These are phyloP conservation scores for Suillus discolor DNA, from an alignment of 768 basidiomycete species.

Conservation along the genomic window DNA sequence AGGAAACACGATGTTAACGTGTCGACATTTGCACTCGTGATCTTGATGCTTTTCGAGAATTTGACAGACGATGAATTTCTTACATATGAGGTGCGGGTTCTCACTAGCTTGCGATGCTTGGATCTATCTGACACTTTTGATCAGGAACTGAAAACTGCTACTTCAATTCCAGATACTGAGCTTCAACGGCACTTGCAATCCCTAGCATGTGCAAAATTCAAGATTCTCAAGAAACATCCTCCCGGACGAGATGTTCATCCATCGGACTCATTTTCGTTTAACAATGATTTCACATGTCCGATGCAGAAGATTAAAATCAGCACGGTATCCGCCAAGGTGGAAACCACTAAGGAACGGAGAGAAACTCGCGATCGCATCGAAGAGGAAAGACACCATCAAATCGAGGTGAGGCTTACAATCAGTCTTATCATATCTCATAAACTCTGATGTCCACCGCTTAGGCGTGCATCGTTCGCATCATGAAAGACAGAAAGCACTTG, in stretches of 20 bases:
- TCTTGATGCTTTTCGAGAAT: slow-evolving; percentile 86
- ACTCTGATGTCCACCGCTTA: slow-evolving; percentile 34
- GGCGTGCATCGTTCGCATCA: slow-evolving; percentile 97
- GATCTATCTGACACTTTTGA: neutral
- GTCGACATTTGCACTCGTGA: slow-evolving; percentile 84
- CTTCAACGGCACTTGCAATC: slow-evolving; percentile 94
- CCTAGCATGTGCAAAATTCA: slow-evolving; percentile 92
- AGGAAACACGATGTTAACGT: slow-evolving; percentile 90
- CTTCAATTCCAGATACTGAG: slow-evolving; percentile 73
- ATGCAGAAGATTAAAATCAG: slow-evolving; percentile 92
- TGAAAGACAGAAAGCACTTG: slow-evolving; percentile 95
- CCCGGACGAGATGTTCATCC: slow-evolving; percentile 78
- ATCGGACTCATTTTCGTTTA: slow-evolving; percentile 89
- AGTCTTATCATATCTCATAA: neutral
- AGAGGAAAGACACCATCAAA: slow-evolving; percentile 87
- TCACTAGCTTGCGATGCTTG: slow-evolving; percentile 1
- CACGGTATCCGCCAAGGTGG: slow-evolving; percentile 86
- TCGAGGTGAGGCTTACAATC: slow-evolving; percentile 60
- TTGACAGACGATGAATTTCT: slow-evolving; percentile 67
- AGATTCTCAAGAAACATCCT: slow-evolving; percentile 90
- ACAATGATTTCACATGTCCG: slow-evolving; percentile 74
- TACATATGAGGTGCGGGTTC: slow-evolving; percentile 66
- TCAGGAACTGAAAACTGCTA: slow-evolving; percentile 86
- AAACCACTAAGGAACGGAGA: slow-evolving; percentile 82
- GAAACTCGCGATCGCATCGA: slow-evolving; percentile 91